Conservation (phyloP, 2,329 filamentous ascomycete genomes). For the Septoria linicola region DNA sequence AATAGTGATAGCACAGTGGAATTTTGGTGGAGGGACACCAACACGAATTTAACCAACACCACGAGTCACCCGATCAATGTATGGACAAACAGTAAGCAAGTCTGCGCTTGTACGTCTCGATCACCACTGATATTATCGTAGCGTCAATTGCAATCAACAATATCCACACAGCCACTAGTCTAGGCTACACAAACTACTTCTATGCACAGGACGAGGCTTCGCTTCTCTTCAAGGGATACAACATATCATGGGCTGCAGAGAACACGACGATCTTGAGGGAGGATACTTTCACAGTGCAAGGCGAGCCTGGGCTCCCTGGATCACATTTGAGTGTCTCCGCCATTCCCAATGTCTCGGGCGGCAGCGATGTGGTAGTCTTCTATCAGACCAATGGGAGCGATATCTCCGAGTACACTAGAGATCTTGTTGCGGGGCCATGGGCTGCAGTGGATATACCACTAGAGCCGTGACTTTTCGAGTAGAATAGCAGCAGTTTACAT, state of each 20-base stretch:
- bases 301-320: slow-evolving; percentile 39
- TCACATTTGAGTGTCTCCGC: slow-evolving; percentile 44
- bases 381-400: slow-evolving; percentile 36
- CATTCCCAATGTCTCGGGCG: slow-evolving; percentile 35
- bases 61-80: slow-evolving; percentile 42
- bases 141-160: slow-evolving; percentile 36
- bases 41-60: slow-evolving; percentile 35
- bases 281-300: slow-evolving; percentile 39
- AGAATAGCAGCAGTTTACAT: not conserved
- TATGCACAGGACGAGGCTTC: slow-evolving; percentile 42
- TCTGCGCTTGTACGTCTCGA: not conserved
- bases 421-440: slow-evolving; percentile 36
- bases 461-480: not conserved
- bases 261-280: slow-evolving; percentile 38
- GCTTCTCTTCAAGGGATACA: slow-evolving; percentile 41
- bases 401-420: slow-evolving; percentile 34
- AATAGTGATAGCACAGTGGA: slow-evolving; percentile 42
- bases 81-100: slow-evolving; percentile 37
- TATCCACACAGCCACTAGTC: slow-evolving; percentile 42
- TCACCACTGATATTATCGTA: slow-evolving; percentile 2
- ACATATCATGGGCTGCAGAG: slow-evolving; percentile 42
- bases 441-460: slow-evolving; percentile 25
- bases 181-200: slow-evolving; percentile 46
- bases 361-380: slow-evolving; percentile 36
- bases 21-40: slow-evolving; percentile 48